Evolutionary conservation across 116 monocot species (phyloP).

Genomic region (Zostera marina): DNA sequence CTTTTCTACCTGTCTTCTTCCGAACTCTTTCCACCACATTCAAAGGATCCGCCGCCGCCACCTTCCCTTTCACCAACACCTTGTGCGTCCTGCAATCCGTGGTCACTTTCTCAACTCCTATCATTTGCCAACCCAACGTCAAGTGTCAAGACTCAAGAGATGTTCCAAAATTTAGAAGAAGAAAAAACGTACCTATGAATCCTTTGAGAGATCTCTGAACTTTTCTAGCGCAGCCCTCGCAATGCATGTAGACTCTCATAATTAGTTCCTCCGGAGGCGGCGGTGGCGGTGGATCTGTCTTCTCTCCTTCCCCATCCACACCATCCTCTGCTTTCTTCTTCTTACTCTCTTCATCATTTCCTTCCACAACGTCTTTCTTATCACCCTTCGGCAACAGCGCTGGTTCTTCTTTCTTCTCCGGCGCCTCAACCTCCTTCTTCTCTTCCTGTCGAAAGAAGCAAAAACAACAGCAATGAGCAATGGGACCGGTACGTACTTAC

Average conservation of each 20-base stretch:
- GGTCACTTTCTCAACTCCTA: slow-evolving; percentile 53
- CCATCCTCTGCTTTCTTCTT: not conserved
- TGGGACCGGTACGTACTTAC: too few relatives aligned
- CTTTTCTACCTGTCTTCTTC: slow-evolving; percentile 64
- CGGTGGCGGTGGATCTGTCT: slow-evolving; percentile 15
- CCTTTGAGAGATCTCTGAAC: slow-evolving; percentile 53
- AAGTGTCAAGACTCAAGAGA: too few relatives aligned
- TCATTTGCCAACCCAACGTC: not conserved
- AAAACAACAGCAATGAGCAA: not conserved
- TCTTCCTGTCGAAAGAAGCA: not conserved
- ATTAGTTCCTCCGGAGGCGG: slow-evolving; percentile 58
- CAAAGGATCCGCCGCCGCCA: slow-evolving; percentile 58
- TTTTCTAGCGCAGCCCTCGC: slow-evolving; percentile 72
- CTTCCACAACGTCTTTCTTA: not conserved
- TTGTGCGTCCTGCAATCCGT: slow-evolving; percentile 51
- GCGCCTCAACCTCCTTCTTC: not conserved
- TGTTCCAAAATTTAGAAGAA: not conserved
- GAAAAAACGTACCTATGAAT: slow-evolving; percentile 29
- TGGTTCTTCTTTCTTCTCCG: not conserved
- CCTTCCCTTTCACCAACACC: slow-evolving; percentile 75
- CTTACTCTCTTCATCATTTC: not conserved
- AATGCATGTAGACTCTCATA: slow-evolving; percentile 74
- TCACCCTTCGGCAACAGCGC: not conserved
- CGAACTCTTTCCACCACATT: slow-evolving; percentile 58
- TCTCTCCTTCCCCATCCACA: not conserved